These are phyloP conservation scores for Globisporangium perplexum DNA, from an alignment of 352 stramenopile species.

Conservation along the genomic window DNA sequence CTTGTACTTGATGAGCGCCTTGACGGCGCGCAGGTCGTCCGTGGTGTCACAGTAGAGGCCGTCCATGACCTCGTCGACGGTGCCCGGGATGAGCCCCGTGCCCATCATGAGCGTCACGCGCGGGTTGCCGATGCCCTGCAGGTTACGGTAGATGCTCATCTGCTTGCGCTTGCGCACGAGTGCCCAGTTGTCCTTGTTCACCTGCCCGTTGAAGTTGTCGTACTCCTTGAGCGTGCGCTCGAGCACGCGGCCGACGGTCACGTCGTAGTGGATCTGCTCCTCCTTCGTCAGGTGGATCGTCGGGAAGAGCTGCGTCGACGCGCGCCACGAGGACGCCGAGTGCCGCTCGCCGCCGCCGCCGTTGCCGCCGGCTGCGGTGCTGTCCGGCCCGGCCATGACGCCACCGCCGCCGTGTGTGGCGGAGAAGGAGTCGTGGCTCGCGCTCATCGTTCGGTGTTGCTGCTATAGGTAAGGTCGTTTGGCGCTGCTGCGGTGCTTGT, in stretches of 20 bases:
- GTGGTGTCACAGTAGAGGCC: constrained; percentile 40
- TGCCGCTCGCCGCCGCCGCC: neutral
- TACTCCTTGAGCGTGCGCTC: constrained; percentile 14
- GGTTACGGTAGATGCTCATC: constrained; percentile 15
- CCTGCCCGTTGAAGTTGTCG: constrained; percentile 11
- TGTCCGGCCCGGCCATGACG: neutral
- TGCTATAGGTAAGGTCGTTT: neutral
- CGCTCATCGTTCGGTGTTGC: neutral
- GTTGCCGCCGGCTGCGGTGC: neutral
- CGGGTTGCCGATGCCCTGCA: neutral
- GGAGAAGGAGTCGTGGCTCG: neutral
- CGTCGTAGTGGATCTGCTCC: constrained; percentile 17
- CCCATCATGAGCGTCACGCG: constrained; percentile 12
- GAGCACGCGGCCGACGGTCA: constrained; percentile 14
- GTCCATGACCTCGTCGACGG: constrained; percentile 30
- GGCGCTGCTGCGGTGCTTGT: neutral
- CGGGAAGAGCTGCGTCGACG: constrained; percentile 15
- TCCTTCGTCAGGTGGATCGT: constrained; percentile 13
- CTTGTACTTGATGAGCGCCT: constrained; percentile 29
- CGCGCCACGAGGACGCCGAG: constrained; percentile 8
- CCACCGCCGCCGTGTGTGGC: neutral
- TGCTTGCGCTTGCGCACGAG: constrained; percentile 12
- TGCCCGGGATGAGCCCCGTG: constrained; percentile 7
- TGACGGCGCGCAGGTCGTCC: constrained; percentile 26
- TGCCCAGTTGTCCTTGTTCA: constrained; percentile 14